phyloP scores from a whole-genome alignment of 2,329 filamentous ascomycete genomes.

The Ceratocystis papillata region DNA sequence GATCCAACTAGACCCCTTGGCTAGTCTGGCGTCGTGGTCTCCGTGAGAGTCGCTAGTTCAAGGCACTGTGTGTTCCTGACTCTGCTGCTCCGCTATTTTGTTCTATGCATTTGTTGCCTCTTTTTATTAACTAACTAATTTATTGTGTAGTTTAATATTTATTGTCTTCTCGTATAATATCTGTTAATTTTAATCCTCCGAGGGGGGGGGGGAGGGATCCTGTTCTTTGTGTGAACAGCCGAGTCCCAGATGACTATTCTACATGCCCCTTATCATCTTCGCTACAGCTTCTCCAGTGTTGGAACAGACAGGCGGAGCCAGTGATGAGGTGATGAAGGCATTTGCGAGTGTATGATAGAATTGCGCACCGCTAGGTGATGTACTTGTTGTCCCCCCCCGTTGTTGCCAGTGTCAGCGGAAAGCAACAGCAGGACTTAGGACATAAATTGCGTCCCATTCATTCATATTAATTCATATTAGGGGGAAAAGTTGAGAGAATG shows the following conservation, averaged over 20 bases:
- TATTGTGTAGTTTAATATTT: neutral
- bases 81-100: neutral
- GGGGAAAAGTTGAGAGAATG: too few relatives aligned
- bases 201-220: neutral
- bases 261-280: too few relatives aligned
- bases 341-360: too few relatives aligned
- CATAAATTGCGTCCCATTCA: too few relatives aligned
- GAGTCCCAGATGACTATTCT: neutral
- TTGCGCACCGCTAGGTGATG: neutral
- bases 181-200: neutral
- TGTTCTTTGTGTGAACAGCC: slow-evolving; percentile 1
- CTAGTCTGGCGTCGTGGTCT: slow-evolving; percentile 5
- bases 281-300: too few relatives aligned
- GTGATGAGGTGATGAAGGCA: too few relatives aligned
- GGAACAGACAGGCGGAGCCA: too few relatives aligned
- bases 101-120: neutral
- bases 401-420: neutral
- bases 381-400: neutral
- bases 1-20: slow-evolving; percentile 2
- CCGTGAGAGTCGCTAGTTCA: neutral
- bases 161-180: neutral
- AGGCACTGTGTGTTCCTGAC: slow-evolving; percentile 9
- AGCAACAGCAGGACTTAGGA: neutral
- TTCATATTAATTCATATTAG: too few relatives aligned
- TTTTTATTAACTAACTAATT: neutral